Evolutionary conservation across 352 stramenopile species (phyloP).

Genomic region (Plasmopara muralis): DNA sequence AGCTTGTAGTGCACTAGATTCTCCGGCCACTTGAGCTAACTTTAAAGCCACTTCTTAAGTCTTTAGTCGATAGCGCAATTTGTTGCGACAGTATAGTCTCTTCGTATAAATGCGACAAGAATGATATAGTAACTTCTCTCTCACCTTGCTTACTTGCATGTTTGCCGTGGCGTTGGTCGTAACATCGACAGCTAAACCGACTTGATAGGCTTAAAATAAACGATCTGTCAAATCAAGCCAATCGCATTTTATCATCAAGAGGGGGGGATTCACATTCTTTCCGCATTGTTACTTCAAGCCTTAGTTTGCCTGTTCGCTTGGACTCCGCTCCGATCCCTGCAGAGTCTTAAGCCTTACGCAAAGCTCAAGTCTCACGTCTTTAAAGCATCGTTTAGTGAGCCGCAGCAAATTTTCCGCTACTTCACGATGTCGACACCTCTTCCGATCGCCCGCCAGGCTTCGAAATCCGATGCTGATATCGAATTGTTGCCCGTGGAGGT

Average conservation of each 20-base stretch:
- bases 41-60: constrained; percentile 7
- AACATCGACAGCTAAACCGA: not conserved
- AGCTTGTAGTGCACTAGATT: constrained; percentile 12
- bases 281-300: constrained; percentile 35
- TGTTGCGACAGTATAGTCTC: constrained; percentile 11
- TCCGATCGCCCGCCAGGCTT: constrained; percentile 61
- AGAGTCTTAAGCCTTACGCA: constrained; percentile 1
- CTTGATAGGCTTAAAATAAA: constrained; percentile 5
- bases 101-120: constrained; percentile 27
- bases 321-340: not conserved
- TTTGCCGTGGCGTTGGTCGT: constrained; percentile 9
- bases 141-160: constrained; percentile 6
- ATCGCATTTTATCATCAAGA: constrained; percentile 12
- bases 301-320: constrained; percentile 4
- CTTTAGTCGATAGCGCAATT: constrained; percentile 2
- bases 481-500: constrained; percentile 74
- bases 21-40: not conserved
- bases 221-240: constrained; percentile 1
- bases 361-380: not conserved
- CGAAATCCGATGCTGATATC: constrained; percentile 54
- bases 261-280: constrained; percentile 17
- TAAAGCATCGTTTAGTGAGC: not conserved
- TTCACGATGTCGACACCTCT: constrained; percentile 51
- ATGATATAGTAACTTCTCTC: constrained; percentile 8
- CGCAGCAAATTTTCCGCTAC: not conserved